Evolutionary conservation across 306 rosid genomes (phyloP), one percentile per base, ranked within the genome.

Genomic region (Cicer chorassanicum): DNA sequence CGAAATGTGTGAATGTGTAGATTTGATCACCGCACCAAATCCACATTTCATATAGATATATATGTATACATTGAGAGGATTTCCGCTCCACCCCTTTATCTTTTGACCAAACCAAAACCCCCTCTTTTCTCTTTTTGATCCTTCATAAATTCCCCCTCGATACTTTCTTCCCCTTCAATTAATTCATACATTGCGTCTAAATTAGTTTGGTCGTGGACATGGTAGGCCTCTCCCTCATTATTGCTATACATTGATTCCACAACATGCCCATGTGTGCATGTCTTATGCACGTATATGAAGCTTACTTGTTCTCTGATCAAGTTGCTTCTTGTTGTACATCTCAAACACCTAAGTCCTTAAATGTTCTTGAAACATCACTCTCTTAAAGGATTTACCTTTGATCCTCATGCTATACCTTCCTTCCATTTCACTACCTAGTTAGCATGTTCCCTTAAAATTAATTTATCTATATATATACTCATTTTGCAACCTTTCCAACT

Each of bases 21-120:
- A 24, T 24, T 24, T 24, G 34, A 24, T 2, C 34, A 2, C 34
- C 0, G 34, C 34, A 24, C 34, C 34, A 24, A 24, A 24, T 24
- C 34, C 34, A 24, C 29, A 24, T 24, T 24, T 0, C 2, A 24
- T 24, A n/a, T n/a, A n/a, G n/a, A 24, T 24, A 24, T 1, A 1
- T 19, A 19, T 24, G 2, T 24, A 24, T 24, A 24, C 2, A 24
- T 24, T 24, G 2, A 24, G 29, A 24, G 29, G 0, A 24, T 24
- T 3, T 24, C 24, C 0, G 1, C 24, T 21, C n/a, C n/a, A n/a
- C 86, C 72, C 61, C 61, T 19, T 74, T 51, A 15, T 79, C 81
- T 82, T 88, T 85, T 88, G 90, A 83, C 92, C 88, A 82, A 80
- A 81, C 12, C 64, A 79, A 65, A 60, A 8, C 12, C 60, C 24